Conservation (phyloP, 2,329 filamentous ascomycete genomes). For the Colletotrichum sublineola region DNA sequence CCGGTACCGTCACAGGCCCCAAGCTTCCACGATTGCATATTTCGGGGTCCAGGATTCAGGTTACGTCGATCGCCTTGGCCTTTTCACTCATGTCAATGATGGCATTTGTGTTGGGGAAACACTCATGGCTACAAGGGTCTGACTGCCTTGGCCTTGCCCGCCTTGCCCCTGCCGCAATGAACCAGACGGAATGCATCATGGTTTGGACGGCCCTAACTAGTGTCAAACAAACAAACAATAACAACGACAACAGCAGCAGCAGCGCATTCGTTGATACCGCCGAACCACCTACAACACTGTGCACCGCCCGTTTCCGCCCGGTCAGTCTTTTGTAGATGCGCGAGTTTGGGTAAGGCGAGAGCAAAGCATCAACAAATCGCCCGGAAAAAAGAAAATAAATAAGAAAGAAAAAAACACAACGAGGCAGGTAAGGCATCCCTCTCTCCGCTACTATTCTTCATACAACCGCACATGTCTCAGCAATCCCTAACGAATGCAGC, state of each 20-base stretch:
- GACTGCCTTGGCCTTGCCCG: neutral
- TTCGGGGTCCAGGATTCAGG: slow-evolving; percentile 14
- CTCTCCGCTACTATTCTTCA: slow-evolving; percentile 1
- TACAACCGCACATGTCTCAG: slow-evolving; percentile 4
- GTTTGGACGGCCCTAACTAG: neutral
- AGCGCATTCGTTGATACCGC: neutral
- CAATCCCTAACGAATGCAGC: neutral
- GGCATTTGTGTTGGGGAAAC: slow-evolving; percentile 2
- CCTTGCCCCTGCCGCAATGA: neutral
- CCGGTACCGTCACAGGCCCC: slow-evolving; percentile 25
- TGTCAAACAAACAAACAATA: neutral
- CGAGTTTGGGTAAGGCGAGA: neutral
- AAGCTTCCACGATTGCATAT: slow-evolving; percentile 28
- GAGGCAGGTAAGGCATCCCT: neutral
- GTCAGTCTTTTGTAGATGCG: neutral
- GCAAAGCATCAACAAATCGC: neutral
- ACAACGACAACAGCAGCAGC: neutral
- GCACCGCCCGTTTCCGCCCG: neutral
- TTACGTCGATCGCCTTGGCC: slow-evolving; percentile 11
- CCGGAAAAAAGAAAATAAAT: neutral
- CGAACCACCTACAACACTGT: neutral
- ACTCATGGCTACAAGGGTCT: neutral
- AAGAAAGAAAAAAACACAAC: neutral
- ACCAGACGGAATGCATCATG: slow-evolving; percentile 5
- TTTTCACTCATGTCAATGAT: slow-evolving; percentile 16